A percentile compares a stretch with the other conserved stretches of the same genome.
Conservation (phyloP, 1,284 basidiomycete genomes). For the Xerocomus cyaneibrunnescens region DNA sequence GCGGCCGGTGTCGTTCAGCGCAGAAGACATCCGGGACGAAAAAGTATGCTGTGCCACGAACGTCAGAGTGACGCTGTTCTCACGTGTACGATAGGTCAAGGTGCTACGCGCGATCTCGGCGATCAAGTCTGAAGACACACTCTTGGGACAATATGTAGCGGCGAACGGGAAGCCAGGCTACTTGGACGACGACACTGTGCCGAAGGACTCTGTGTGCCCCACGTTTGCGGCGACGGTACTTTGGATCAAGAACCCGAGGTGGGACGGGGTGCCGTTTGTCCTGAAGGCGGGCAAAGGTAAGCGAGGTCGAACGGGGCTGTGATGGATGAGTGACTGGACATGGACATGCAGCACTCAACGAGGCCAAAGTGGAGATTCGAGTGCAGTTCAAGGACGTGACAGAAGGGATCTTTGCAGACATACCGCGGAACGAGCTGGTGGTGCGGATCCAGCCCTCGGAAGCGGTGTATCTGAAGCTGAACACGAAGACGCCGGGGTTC, state of each 20-base stretch:
- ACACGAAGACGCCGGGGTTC: conserved; percentile 90
- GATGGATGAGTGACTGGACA: conserved; percentile 10
- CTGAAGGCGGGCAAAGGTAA: conserved; percentile 94
- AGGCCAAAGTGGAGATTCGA: conserved; percentile 95
- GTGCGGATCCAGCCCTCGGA: conserved; percentile 94
- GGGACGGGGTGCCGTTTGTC: conserved; percentile 98
- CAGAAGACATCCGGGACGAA: conserved; percentile 96
- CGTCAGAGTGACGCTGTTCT: conserved; percentile 16
- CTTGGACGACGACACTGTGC: conserved; percentile 92
- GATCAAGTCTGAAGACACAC: conserved; percentile 72
- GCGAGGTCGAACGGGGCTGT: conserved; percentile 16
- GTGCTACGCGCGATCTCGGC: conserved; percentile 88
- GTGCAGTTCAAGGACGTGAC: conserved; percentile 97
- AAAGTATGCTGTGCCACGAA: conserved; percentile 56
- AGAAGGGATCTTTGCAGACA: conserved; percentile 93
- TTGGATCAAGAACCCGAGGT: conserved; percentile 91
- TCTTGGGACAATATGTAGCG: conserved; percentile 90
- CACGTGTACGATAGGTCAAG: conserved; percentile 69
- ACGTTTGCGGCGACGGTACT: conserved; percentile 89
- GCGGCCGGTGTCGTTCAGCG: conserved; percentile 93
- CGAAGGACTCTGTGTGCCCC: conserved; percentile 87
- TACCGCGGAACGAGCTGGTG: conserved; percentile 92
- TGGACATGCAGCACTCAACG: conserved; percentile 73
- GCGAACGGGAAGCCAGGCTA: conserved; percentile 95
- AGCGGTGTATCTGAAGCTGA: conserved; percentile 94